These are phyloP conservation scores for Rhinocladiella similis DNA, from an alignment of 2,329 filamentous ascomycete genomes.

Conservation along the genomic window DNA sequence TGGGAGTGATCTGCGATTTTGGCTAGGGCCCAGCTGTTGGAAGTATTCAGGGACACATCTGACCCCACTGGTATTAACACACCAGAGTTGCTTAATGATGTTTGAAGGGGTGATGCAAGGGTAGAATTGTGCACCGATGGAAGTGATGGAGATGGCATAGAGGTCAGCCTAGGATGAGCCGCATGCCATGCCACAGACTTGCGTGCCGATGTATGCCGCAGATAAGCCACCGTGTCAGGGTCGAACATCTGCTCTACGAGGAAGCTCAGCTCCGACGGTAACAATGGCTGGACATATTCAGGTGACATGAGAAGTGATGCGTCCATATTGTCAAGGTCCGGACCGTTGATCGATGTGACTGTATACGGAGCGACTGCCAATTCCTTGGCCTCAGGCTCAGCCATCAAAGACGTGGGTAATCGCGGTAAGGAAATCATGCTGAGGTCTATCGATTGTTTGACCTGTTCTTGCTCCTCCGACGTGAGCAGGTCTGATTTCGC, in stretches of 20 bases:
- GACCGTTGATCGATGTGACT: slow-evolving; percentile 71
- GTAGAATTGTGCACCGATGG: slow-evolving; percentile 30
- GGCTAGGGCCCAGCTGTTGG: slow-evolving; percentile 59
- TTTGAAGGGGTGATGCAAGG: slow-evolving; percentile 29
- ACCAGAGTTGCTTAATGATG: slow-evolving; percentile 31
- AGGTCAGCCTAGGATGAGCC: slow-evolving; percentile 33
- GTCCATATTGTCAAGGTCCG: slow-evolving; percentile 82
- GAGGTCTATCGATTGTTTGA: slow-evolving; percentile 59
- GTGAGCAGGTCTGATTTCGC: slow-evolving; percentile 72
- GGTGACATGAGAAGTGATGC: slow-evolving; percentile 91
- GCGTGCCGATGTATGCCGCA: slow-evolving; percentile 78
- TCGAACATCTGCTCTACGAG: slow-evolving; percentile 78
- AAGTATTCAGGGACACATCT: slow-evolving; percentile 30
- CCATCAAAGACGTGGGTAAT: slow-evolving; percentile 15
- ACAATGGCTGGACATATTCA: slow-evolving; percentile 80
- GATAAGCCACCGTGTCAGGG: slow-evolving; percentile 72
- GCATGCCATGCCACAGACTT: slow-evolving; percentile 75
- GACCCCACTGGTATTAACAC: slow-evolving; percentile 31
- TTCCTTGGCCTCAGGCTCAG: slow-evolving; percentile 2
- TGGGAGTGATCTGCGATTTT: slow-evolving; percentile 61
- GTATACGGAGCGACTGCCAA: slow-evolving; percentile 59
- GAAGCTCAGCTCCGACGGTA: slow-evolving; percentile 69
- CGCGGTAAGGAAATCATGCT: slow-evolving; percentile 16
- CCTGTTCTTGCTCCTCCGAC: slow-evolving; percentile 53
- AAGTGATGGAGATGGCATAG: slow-evolving; percentile 28